Evolutionary conservation across 2,329 filamentous ascomycete genomes (phyloP).

Genomic region (Botrytis elliptica): DNA sequence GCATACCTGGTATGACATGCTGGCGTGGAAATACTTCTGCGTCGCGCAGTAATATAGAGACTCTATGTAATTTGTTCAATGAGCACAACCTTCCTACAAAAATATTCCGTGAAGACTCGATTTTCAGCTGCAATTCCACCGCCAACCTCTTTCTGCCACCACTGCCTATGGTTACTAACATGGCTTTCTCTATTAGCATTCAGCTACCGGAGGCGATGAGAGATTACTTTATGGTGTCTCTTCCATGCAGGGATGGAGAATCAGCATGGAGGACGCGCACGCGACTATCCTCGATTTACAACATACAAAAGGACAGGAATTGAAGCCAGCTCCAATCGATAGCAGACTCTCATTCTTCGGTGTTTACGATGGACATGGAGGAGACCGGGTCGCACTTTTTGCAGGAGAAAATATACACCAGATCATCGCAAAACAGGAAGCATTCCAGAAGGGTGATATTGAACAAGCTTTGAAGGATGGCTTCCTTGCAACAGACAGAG

Average conservation of each 20-base stretch:
- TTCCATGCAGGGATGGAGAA: conserved; percentile 99
- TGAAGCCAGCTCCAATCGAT: conserved; percentile 58
- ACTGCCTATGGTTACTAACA: conserved; percentile 23
- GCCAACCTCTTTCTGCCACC: not conserved
- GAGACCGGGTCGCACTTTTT: conserved; percentile 93
- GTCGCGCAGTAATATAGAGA: not conserved
- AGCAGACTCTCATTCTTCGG: conserved; percentile 91
- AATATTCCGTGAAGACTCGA: not conserved
- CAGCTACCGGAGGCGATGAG: conserved; percentile 87
- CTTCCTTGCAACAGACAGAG: conserved; percentile 92
- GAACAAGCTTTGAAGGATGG: conserved; percentile 96
- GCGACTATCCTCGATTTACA: conserved; percentile 85
- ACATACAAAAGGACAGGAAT: conserved; percentile 51
- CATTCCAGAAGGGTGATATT: conserved; percentile 87
- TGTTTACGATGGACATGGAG: conserved; percentile 96
- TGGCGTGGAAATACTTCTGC: not conserved
- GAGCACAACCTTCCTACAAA: not conserved
- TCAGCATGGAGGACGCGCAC: conserved; percentile 99
- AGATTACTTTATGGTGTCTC: conserved; percentile 91
- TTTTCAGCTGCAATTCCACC: conserved; percentile 1
- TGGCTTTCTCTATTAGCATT: conserved; percentile 58
- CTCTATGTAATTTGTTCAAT: not conserved
- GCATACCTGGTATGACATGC: conserved; percentile 8
- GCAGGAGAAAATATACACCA: conserved; percentile 89
- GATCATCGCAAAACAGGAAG: conserved; percentile 92